Base-by-base conservation (phyloP, 768 basidiomycete species). In the Cystofilobasidium ferigula region DNA sequence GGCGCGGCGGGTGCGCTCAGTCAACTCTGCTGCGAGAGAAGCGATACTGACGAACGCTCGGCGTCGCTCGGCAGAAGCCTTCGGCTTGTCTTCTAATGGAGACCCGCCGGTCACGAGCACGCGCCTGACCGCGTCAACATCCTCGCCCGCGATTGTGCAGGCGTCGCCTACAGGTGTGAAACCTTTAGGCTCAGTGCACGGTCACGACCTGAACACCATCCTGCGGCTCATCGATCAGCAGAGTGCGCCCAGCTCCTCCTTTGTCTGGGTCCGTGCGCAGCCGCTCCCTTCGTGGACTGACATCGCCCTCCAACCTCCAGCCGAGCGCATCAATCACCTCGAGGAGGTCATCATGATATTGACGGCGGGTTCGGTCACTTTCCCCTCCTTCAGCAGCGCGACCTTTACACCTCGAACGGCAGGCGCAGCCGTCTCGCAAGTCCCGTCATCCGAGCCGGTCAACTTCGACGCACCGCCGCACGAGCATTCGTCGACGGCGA, bases 161-260 rank as follows among this genome's bases (percentile, higher is more conserved):
- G n/a, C n/a, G n/a, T n/a, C n/a, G n/a, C 40, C 7, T n/a, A 20
- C 30, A 32, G 32, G 32, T 12, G n/a, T 3, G n/a, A n/a, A n/a
- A n/a, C n/a, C n/a, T n/a, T n/a, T n/a, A 28, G 61, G 43, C 58
- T 35, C 45, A 32, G 18, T 34, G 14, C 40, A 47, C 30, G n/a
- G 24, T 1, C 53, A 8, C 18, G 84, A 83, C 3, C 74, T 89
- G 43, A 86, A 88, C 65, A 84, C 81, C 71, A 77, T 90, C 53
- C 81, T 84, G 73, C 79, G 80, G 35, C 75, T 86, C 66, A 78
- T 92, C 61, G 83, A 81, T 73, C 85, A 88, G 60, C 89, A 90
- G 80, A 84, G 89, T 88, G 68, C 30, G 69, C 18, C 24, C 22
- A 1, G 3, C 22, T 24, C 14, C 45, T 7, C 22, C 35, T 12